Base-by-base conservation (phyloP, 495 filamentous ascomycete species). In the Penicillium manginii region DNA sequence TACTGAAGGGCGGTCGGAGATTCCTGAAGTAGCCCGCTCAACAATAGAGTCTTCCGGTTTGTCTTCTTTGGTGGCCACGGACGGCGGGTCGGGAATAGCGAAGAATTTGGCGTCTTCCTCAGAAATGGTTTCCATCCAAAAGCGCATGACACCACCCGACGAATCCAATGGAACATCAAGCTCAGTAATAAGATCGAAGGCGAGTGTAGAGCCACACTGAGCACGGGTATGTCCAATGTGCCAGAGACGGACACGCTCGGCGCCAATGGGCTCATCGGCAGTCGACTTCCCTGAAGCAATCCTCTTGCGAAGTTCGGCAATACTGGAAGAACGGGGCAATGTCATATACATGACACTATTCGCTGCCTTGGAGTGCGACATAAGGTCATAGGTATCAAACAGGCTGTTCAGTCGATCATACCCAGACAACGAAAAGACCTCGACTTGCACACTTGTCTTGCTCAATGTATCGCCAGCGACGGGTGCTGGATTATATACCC, bases 371-470 rank as follows among this genome's bases (percentile, higher is more conserved):
- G 77, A 71, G n/a, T 72, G 68, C 6, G 75, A 68, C 77, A 80
- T 78, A 29, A 80, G 70, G 47, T 80, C 76, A 47, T 79, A 78
- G 6, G 75, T 71, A 35, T 80, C 73, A 39, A 79, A 80, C 9
- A 79, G 59, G 43, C 76, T 77, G 40, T 47, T 49, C 46, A 80
- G 46, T 51, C 72, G 57, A 33, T 75, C 70, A 43, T 75, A 72
- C n/a, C 70, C 62, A 0, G 71, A 59, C 23, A 75, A 57, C 0
- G 72, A 75, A 47, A 78, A 81, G 4, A 79, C 65, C 52, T 79
- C 77, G 33, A 81, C 69, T 31, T 78, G 72, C 14, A 81, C 63
- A 26, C 74, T 60, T 5, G 66, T 51, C 8, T 63, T 60, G 0
- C 39, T 52, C 11, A 53, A 15, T 17, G 57, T 62, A 0, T 61